These are phyloP conservation scores for Phyllostachys edulis DNA, from an alignment of 176 grass and related monocot genomes.

Conservation along the genomic window DNA sequence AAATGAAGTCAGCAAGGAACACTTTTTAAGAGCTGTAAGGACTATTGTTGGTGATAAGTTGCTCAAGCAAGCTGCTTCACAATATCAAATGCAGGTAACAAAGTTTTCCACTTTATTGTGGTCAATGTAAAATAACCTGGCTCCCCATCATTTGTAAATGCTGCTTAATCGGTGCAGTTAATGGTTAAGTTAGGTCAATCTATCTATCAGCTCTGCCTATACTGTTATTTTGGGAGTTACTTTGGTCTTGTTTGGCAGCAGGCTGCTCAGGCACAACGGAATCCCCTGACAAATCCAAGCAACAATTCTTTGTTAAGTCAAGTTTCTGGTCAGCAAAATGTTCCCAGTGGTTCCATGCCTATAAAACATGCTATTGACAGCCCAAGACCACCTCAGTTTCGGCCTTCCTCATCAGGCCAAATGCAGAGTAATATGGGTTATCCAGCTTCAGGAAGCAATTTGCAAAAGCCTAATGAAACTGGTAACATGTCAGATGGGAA, in stretches of 20 bases:
- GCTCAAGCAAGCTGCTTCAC: slow-evolving; percentile 83
- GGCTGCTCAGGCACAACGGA: slow-evolving; percentile 47
- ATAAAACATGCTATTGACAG: slow-evolving; percentile 26
- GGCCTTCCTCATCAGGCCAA: slow-evolving; percentile 54
- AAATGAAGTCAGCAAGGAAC: slow-evolving; percentile 93
- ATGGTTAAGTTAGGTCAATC: slow-evolving; percentile 2
- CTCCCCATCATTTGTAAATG: slow-evolving; percentile 14
- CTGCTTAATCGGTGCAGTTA: slow-evolving; percentile 12
- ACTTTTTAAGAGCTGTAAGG: slow-evolving; percentile 87
- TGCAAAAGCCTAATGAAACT: slow-evolving; percentile 43
- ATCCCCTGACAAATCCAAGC: slow-evolving; percentile 51
- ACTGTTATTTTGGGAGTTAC: slow-evolving; percentile 31
- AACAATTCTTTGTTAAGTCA: slow-evolving; percentile 56
- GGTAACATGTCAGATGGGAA: slow-evolving; percentile 47
- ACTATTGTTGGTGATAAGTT: slow-evolving; percentile 98
- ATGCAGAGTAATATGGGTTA: slow-evolving; percentile 42
- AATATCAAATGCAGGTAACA: slow-evolving; percentile 84
- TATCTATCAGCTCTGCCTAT: background rate
- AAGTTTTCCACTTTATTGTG: slow-evolving; percentile 23
- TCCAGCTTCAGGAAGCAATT: slow-evolving; percentile 35
- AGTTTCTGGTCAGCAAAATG: slow-evolving; percentile 63
- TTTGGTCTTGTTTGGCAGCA: slow-evolving; percentile 40
- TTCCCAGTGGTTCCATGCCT: slow-evolving; percentile 37
- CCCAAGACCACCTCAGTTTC: slow-evolving; percentile 42
- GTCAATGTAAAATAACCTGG: slow-evolving; percentile 6